Base-by-base conservation (phyloP, 805 yeast genomes). In the Sugiyamaella americana region DNA sequence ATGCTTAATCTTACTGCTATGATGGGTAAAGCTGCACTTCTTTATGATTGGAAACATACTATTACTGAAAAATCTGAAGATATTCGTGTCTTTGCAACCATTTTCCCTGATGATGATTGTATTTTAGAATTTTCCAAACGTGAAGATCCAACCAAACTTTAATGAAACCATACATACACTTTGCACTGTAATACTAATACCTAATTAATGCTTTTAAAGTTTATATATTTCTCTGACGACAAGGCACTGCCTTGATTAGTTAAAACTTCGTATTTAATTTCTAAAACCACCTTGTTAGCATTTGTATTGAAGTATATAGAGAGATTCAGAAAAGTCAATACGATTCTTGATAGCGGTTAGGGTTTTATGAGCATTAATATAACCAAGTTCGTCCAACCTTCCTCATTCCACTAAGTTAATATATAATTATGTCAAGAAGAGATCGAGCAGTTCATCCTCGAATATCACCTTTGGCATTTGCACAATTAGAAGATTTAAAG, bases 21-120 rank as follows among this genome's bases (percentile, higher is more conserved):
- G 74, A 77, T 93, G 61, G 98, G 98, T 63, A 93, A 93, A 69
- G 88, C 88, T 47, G 78, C 87, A 20, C 67, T 93, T 78, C 70
- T 76, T 57, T 75, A 88, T 45, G 89, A 93, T 66, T 79, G 93
- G 70, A 68, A 76, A 49, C 98, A 93, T 66, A 75, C 80, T 54
- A 79, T 83, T 40, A 93, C 98, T 20, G 84, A 82, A 37, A 71
- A 82, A 56, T 81, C 91, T 57, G 98, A 93, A 71, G 82, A 87
- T 61, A 88, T 93, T 61, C 86, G 87, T 63, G 98, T 93, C 35
- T 93, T 93, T 65, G 98, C 98, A 22, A 93, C 98, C 17, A 88
- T 93, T 63, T 93, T 93, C 84, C 98, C 98, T 22, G 80, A 87
- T 66, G 98, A 93, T 69, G 96, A 93, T 65, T 79, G 95, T 63